Evolutionary conservation across 345 rosid species (phyloP), one percentile per base, ranked within the genome.

Genomic region (Schrenkiella parvula): DNA sequence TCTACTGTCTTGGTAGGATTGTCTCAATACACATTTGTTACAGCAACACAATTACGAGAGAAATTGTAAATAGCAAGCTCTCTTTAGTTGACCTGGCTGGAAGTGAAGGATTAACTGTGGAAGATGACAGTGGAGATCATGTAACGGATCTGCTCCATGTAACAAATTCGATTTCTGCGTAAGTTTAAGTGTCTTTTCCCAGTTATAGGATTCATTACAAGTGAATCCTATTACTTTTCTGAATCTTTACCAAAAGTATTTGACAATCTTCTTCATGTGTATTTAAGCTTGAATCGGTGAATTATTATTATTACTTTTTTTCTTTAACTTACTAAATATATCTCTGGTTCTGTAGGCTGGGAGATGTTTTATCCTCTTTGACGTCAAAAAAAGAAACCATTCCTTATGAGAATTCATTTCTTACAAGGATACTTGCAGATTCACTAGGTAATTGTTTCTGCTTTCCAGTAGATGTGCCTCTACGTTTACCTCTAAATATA

Each of bases 51-150:
- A 83, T 91, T 64, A 91, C 83, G 34, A 88, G 87, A 74, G 97
- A 91, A 81, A 89, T 64, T 79, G 76, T 74, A 70, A 82, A 84
- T 66, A 88, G 99, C 86, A 95, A 95, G 82, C 93, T 95, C 74
- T 91, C 97, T 78, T 92, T 95, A 68, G 89, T 91, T 78, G 97
- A 95, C 78, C 78, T 95, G 84, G 97, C 97, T 79, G 99, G 96
- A 76, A 95, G 91, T 83, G 99, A 95, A 80, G 88, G 91, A 47
- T 71, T 82, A 68, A 95, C 88, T 55, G 60, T 86, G 66, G 91
- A 95, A 78, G 93, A 91, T 61, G 96, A 88, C 68, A 88, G 82
- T 65, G 95, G 96, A 74, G 99, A 89, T 74, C 92, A 87, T 70
- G 88, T 88, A 64, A 95, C 96, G 1, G 97, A 95, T 77, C 78